Conservation (phyloP, 2,329 filamentous ascomycete genomes). For the Xylaria sp. region DNA sequence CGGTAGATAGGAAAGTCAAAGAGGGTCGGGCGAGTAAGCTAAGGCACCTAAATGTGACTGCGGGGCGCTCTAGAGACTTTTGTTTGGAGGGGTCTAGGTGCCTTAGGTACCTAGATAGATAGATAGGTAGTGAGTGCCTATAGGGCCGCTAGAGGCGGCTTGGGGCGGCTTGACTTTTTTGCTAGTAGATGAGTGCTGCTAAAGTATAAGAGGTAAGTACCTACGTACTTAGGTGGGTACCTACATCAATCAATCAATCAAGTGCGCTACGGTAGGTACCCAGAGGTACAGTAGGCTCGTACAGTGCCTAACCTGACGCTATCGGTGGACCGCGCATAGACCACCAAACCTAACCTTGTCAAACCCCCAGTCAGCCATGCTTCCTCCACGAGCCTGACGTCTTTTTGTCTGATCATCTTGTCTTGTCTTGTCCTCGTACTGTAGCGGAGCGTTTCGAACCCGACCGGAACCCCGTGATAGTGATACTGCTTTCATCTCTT, state of each 20-base stretch:
- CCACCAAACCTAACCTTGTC: not conserved
- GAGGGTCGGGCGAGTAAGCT: not conserved
- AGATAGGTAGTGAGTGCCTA: no score
- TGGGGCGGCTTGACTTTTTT: no score
- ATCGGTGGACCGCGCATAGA: no score
- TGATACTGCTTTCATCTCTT: not conserved
- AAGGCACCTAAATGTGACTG: slow-evolving; percentile 27
- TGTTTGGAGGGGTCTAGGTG: not conserved
- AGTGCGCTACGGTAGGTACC: no score
- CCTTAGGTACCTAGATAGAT: not conserved
- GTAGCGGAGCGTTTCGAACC: slow-evolving; percentile 7
- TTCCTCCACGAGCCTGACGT: not conserved
- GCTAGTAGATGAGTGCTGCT: no score
- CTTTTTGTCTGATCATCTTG: slow-evolving; percentile 18
- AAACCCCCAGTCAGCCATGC: slow-evolving; percentile 2
- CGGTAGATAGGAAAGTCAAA: not conserved
- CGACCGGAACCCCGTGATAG: not conserved
- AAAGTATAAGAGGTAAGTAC: no score
- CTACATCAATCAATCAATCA: no score
- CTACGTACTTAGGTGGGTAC: no score
- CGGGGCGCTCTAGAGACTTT: slow-evolving; percentile 30
- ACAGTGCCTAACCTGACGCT: no score
- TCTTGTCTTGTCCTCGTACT: not conserved
- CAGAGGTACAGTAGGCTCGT: no score
- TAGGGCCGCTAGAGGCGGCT: no score